Base-by-base conservation (phyloP, 192 early-diverging fungal species). In the Coemansia sp. region DNA sequence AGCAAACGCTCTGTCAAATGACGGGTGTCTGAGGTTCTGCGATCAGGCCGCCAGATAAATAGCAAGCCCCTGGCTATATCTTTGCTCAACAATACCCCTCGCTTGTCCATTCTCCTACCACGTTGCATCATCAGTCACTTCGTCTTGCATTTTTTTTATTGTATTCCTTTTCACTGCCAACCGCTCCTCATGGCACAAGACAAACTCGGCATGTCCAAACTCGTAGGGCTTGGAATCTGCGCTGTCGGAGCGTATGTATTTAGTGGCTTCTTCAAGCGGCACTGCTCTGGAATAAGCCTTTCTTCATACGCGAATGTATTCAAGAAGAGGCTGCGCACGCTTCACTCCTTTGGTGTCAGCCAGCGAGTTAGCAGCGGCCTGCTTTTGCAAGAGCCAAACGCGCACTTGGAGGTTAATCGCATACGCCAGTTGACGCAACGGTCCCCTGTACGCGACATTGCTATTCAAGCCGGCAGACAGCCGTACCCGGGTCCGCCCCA, bases 41-140 rank as follows among this genome's bases (percentile, higher is more conserved):
- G 20, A 10, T 2, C 19, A 15, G 1, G 35, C n/a, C 7, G n/a
- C 9, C 56, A 22, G n/a, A 58, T 58, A 58, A 58, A 58, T 58
- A 31, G 49, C 27, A 53, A 31, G 5, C 11, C 14, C 11, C 29
- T 29, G 6, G 25, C 27, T 6, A 27, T 8, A 32, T 29, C 49
- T 53, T 53, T 53, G 49, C 49, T 53, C 27, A 24, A 53, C 49
- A 53, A 53, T 53, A 53, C 49, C 49, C n/a, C 25, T 53, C 49
- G 15, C 17, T 43, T 43, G 15, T 43, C 12, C 4, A 46, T 53
- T 25, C 27, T 31, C 29, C 29, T 6, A 6, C 17, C 47, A 51
- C 47, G 12, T 25, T 51, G 47, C 47, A 51, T 51, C 25, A 29
- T 3, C n/a, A n/a, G n/a, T n/a, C n/a, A n/a, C n/a, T n/a, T n/a